Evolutionary conservation across 1,284 basidiomycete genomes (phyloP), one percentile per base, ranked within the genome.

Genomic region (Tausonia pullulans): DNA sequence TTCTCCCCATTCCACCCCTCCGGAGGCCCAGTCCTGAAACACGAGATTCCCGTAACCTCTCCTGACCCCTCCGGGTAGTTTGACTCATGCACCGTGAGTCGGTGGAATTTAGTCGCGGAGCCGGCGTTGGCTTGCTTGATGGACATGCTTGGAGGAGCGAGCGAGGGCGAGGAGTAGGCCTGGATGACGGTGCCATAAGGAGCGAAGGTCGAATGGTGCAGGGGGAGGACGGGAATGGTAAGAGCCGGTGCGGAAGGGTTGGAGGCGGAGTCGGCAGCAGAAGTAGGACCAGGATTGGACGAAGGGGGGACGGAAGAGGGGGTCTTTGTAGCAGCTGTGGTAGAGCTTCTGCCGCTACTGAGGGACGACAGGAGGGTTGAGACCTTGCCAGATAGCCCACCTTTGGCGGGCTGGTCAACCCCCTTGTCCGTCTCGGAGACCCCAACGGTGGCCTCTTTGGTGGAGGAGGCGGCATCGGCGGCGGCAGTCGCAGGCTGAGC

Each of bases 181-280:
- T 96, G 90, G 60, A 96, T 82, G 64, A 96, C 91, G 69, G 87
- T 81, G 1, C 93, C 93, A 76, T 86, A 97, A 0, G 87, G 83
- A 44, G 81, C 81, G 75, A 96, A 97, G 2, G 84, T 87, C 72
- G 92, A 88, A 83, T 80, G 0, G 90, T 91, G 67, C 27, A 97
- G 79, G 10, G 88, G 87, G 3, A 91, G 78, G 40, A 87, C 86
- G 40, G 85, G 83, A 65, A 90, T 75, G 13, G 72, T 71, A 41
- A 75, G 79, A 10, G 68, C 70, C 4, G 52, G 8, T 4, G 50
- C 27, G 14, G 58, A 51, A n/a, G 58, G 13, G 40, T 53, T 39
- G 49, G 60, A 54, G 13, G 14, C 54, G 48, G 59, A 0, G 41
- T 50, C 40, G 62, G 62, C 9, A 43, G 39, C 44, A 27, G 40